Conservation (phyloP, 2,329 filamentous ascomycete genomes). For the Lecanosticta acicola region DNA sequence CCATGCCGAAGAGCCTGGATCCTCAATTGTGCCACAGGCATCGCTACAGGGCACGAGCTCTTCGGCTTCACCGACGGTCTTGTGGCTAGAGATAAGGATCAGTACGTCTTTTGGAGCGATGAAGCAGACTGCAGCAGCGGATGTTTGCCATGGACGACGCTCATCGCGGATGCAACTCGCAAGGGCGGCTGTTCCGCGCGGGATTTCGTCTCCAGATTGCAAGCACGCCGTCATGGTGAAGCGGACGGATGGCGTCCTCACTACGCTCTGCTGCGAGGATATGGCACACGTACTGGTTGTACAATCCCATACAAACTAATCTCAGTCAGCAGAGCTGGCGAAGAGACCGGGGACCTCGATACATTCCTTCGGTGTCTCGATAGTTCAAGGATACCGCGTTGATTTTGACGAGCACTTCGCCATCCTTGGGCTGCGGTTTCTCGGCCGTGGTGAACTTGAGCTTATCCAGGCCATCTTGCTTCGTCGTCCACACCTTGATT, state of each 20-base stretch:
- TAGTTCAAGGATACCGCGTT: slow-evolving; percentile 51
- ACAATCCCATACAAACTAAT: slow-evolving; percentile 57
- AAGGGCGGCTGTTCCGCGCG: neutral
- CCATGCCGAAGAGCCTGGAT: slow-evolving; percentile 46
- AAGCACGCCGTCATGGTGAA: too few species aligned
- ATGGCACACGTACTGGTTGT: slow-evolving; percentile 46
- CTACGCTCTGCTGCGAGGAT: too few species aligned
- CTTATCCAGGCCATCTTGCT: slow-evolving; percentile 41
- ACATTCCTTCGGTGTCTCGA: slow-evolving; percentile 44
- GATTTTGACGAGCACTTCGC: slow-evolving; percentile 49
- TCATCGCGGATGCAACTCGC: neutral
- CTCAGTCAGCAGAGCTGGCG: slow-evolving; percentile 25
- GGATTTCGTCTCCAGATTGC: too few species aligned
- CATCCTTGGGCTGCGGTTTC: slow-evolving; percentile 33
- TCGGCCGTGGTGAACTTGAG: slow-evolving; percentile 33
- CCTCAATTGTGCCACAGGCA: slow-evolving; percentile 59
- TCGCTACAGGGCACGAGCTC: slow-evolving; percentile 62
- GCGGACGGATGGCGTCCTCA: too few species aligned
- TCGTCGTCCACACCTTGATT: slow-evolving; percentile 35
- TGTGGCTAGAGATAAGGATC: slow-evolving; percentile 38
- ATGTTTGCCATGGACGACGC: neutral
- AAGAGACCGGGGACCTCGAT: neutral
- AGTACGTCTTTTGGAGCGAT: neutral
- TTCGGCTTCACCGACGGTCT: slow-evolving; percentile 40
- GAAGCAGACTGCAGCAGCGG: neutral